phyloP scores from a whole-genome alignment of 768 basidiomycete species.

The Amanita exitialis region DNA sequence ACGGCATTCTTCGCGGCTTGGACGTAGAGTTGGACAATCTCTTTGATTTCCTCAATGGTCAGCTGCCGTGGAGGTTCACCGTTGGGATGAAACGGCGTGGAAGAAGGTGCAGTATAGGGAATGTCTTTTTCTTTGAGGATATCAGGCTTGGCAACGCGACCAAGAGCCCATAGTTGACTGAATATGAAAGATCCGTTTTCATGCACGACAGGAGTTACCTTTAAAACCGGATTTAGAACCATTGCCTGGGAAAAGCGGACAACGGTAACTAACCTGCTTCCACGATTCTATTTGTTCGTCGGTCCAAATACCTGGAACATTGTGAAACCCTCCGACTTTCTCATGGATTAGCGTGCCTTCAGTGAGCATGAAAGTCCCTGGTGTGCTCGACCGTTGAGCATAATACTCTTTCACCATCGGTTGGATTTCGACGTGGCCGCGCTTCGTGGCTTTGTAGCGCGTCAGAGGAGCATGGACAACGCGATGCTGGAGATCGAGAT shows the following conservation, averaged over 20 bases:
- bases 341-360: slow-evolving; percentile 40
- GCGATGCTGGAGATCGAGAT: slow-evolving; percentile 32
- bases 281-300: slow-evolving; percentile 39
- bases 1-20: slow-evolving; percentile 48
- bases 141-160: slow-evolving; percentile 25
- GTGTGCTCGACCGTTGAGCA: slow-evolving; percentile 29
- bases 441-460: slow-evolving; percentile 25
- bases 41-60: slow-evolving; percentile 35
- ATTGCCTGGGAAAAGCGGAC: background rate
- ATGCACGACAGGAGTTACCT: slow-evolving; percentile 1
- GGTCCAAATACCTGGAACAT: slow-evolving; percentile 50
- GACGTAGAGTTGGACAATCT: slow-evolving; percentile 40
- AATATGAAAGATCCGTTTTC: slow-evolving; percentile 29
- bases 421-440: slow-evolving; percentile 24
- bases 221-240: background rate
- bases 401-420: slow-evolving; percentile 35
- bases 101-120: slow-evolving; percentile 23
- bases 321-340: slow-evolving; percentile 30
- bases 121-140: slow-evolving; percentile 27
- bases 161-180: slow-evolving; percentile 50
- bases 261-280: slow-evolving; percentile 23
- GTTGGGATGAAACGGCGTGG: slow-evolving; percentile 13
- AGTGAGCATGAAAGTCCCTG: slow-evolving; percentile 41
- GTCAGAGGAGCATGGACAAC: slow-evolving; percentile 47
- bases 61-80: slow-evolving; percentile 26